A percentile compares a stretch with the other conserved stretches of the same genome.
Evolutionary conservation across 2,329 filamentous ascomycete species (phyloP).

Genomic region (Phialophora chinensis): DNA sequence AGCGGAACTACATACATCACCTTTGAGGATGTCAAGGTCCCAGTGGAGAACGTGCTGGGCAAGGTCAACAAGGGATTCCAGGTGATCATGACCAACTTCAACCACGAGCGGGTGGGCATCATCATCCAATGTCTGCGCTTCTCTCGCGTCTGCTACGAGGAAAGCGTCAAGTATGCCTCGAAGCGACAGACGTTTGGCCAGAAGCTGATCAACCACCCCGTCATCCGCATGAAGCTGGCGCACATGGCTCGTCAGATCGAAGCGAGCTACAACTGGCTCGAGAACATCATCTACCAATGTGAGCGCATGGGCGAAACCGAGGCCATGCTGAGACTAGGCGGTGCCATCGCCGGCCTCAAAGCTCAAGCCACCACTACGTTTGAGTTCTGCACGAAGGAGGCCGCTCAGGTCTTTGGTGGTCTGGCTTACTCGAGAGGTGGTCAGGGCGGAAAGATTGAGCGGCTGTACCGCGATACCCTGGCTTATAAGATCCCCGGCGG

Average conservation of each 20-base stretch:
- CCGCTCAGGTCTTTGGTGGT: constrained; percentile 95
- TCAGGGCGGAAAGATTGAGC: constrained; percentile 93
- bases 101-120: constrained; percentile 98
- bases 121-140: constrained; percentile 97
- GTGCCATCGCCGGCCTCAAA: constrained; percentile 91
- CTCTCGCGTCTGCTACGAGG: constrained; percentile 94
- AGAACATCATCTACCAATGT: constrained; percentile 93
- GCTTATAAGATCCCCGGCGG: constrained; percentile 97
- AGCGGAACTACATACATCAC: constrained; percentile 96
- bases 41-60: constrained; percentile 97
- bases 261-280: constrained; percentile 94
- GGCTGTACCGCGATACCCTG: constrained; percentile 90
- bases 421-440: constrained; percentile 90
- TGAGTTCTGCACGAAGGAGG: constrained; percentile 96
- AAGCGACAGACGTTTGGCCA: constrained; percentile 97
- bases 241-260: constrained; percentile 99
- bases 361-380: constrained; percentile 93
- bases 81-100: constrained; percentile 99
- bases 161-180: constrained; percentile 94
- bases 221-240: constrained; percentile 96
- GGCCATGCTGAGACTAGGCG: constrained; percentile 93
- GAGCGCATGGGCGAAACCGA: constrained; percentile 91
- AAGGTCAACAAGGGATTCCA: constrained; percentile 99
- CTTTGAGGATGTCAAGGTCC: constrained; percentile 98
- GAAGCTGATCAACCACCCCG: constrained; percentile 93